phyloP scores from a whole-genome alignment of 495 filamentous ascomycete genomes.

The Podospora comata region DNA sequence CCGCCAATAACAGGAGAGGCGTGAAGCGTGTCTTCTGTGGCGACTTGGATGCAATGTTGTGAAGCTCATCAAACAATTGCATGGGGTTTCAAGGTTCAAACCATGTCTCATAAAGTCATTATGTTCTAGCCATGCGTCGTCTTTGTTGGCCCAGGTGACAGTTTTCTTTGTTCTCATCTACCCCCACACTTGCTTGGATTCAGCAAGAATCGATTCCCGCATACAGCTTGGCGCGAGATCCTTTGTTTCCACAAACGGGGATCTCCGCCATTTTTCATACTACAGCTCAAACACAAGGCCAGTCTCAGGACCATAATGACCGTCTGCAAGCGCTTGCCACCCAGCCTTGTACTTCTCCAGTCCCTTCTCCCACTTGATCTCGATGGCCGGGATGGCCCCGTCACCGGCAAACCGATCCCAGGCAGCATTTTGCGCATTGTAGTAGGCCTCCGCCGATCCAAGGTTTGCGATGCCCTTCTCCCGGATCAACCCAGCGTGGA shows the following conservation, averaged over 20 bases:
- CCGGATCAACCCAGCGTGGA: constrained; percentile 45
- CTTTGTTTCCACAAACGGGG: background rate
- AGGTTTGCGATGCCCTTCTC: constrained; percentile 35
- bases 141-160: background rate
- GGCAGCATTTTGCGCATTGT: background rate
- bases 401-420: constrained; percentile 39
- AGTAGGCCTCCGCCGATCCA: constrained; percentile 26
- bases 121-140: background rate
- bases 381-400: constrained; percentile 33
- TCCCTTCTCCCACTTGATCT: constrained; percentile 44
- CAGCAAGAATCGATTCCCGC: background rate
- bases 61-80: background rate
- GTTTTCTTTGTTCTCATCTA: background rate
- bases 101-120: background rate
- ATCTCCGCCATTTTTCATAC: background rate
- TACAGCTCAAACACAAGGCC: constrained; percentile 38
- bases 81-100: background rate
- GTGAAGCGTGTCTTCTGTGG: too few relatives aligned
- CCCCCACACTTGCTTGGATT: background rate
- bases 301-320: constrained; percentile 42
- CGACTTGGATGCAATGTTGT: background rate
- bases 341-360: constrained; percentile 42
- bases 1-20: background rate
- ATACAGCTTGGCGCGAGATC: background rate
- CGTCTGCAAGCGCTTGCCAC: constrained; percentile 44